Percentiles rank a stretch among this genome's conserved stretches.
phyloP scores from a whole-genome alignment of 164 flowering plant species.

The Vitis amurensis region DNA sequence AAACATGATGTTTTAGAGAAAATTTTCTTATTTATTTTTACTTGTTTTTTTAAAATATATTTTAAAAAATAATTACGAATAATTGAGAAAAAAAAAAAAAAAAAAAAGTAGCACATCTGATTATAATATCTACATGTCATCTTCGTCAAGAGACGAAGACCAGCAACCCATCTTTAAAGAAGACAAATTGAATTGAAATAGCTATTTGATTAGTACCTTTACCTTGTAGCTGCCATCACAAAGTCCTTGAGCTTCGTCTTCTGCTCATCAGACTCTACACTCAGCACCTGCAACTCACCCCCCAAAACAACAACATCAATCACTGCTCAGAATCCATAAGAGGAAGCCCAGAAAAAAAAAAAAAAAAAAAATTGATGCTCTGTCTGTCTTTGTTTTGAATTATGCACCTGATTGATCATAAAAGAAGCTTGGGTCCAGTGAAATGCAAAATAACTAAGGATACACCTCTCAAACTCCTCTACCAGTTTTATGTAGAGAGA shows the following conservation, averaged over 20 bases:
- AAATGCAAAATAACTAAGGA: conserved; percentile 75
- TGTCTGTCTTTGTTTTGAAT: neutral
- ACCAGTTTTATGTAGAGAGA: conserved; percentile 54
- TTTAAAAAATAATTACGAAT: too few relatives aligned
- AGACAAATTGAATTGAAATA: neutral
- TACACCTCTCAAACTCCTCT: conserved; percentile 81
- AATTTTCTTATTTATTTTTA: too few relatives aligned
- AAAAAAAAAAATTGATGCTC: neutral
- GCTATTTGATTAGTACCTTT: neutral
- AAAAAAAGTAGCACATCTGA: too few relatives aligned
- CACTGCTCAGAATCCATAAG: too few relatives aligned
- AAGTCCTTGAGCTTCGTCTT: conserved; percentile 57
- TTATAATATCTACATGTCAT: too few relatives aligned
- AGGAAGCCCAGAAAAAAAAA: neutral
- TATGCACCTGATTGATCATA: conserved; percentile 67
- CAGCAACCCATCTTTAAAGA: too few relatives aligned
- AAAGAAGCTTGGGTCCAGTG: conserved; percentile 72
- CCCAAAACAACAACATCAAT: too few relatives aligned
- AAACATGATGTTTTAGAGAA: too few relatives aligned
- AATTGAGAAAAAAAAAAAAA: too few relatives aligned
- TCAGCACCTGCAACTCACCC: conserved; percentile 48
- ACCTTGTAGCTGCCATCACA: conserved; percentile 93
- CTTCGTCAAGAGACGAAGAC: too few relatives aligned
- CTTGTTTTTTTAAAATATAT: too few relatives aligned
- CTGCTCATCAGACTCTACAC: conserved; percentile 39